A percentile compares a stretch with the other conserved stretches of the same genome.
These are phyloP conservation scores for Cladosporium halotolerans DNA, from an alignment of 2,329 filamentous ascomycete genomes.

Conservation along the genomic window DNA sequence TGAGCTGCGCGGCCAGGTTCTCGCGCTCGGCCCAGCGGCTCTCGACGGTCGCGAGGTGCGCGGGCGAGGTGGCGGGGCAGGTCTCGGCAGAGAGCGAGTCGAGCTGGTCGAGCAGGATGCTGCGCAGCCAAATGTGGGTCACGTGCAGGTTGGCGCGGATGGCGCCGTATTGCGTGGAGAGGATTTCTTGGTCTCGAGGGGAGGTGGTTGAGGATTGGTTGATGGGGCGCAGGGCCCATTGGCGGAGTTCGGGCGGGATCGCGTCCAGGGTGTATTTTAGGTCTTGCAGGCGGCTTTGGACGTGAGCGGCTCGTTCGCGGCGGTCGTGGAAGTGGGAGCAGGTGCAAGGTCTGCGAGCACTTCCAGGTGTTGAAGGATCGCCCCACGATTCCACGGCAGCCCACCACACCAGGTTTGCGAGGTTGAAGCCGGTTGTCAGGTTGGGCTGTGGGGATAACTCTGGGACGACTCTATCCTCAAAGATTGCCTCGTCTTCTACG, in stretches of 20 bases:
- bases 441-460: background rate
- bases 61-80: background rate
- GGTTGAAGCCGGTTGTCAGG: conserved; percentile 6
- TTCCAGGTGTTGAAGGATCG: no score
- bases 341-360: background rate
- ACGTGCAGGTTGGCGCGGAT: conserved; percentile 5
- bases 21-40: conserved; percentile 8
- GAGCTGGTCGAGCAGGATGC: conserved; percentile 9
- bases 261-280: conserved; percentile 4
- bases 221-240: background rate
- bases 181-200: background rate
- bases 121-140: conserved; percentile 9
- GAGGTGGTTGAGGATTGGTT: background rate
- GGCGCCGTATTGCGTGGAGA: background rate
- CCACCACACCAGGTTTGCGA: conserved; percentile 1
- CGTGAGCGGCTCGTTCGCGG: background rate
- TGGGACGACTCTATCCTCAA: conserved; percentile 1
- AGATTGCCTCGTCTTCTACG: conserved; percentile 9
- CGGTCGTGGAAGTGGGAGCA: background rate
- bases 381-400: background rate
- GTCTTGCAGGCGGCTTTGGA: conserved; percentile 2
- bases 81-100: background rate
- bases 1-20: conserved; percentile 3
- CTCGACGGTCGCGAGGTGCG: conserved; percentile 3
- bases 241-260: conserved; percentile 5